Evolutionary conservation across 2,329 filamentous ascomycete genomes (phyloP), one percentile per base, ranked within the genome.

Genomic region (Sporothrix dimorphospora): DNA sequence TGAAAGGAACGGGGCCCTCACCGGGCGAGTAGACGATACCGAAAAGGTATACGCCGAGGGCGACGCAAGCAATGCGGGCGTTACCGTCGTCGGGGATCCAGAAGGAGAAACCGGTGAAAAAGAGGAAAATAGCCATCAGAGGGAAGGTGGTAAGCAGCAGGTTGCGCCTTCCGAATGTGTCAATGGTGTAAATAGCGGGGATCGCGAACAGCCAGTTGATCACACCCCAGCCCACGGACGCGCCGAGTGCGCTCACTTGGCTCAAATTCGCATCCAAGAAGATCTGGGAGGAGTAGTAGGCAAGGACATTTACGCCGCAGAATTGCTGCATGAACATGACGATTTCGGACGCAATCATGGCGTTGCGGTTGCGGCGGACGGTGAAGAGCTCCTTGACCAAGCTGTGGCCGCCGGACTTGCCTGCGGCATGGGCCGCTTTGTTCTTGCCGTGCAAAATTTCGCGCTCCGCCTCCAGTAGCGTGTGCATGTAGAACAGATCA

Each of bases 301-400:
- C 86, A n/a, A 49, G 3, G 4, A 72, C 75, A 66, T 88, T 88
- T 65, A 83, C 79, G 63, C 81, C 81, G 71, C 73, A 75, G 57
- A 81, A 85, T 78, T 91, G 89, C 76, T 91, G 89, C 85, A 90
- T 86, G 74, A 90, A 90, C 89, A 91, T 91, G 73, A 90, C 87
- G 55, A 90, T 85, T 76, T 89, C 83, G 0, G 86, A 88, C 1
- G 88, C 89, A 19, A 89, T 76, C 80, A 88, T 84, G 2, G 87
- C 89, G 70, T 89, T 86, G 21, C 89, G 85, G 77, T 90, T 91
- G 63, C 89, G 86, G 16, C 88, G 87, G 24, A 91, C 82, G 0
- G 84, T 87, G 67, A 90, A 83, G 34, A 91, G 78, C 76, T 91
- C 88, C 75, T 85, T 82, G 72, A 90, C 72, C 72, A 85, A 84